A percentile compares a stretch with the other conserved stretches of the same genome.
phyloP scores from a whole-genome alignment of 2,329 filamentous ascomycete genomes.

The Sporothrix luriei region DNA sequence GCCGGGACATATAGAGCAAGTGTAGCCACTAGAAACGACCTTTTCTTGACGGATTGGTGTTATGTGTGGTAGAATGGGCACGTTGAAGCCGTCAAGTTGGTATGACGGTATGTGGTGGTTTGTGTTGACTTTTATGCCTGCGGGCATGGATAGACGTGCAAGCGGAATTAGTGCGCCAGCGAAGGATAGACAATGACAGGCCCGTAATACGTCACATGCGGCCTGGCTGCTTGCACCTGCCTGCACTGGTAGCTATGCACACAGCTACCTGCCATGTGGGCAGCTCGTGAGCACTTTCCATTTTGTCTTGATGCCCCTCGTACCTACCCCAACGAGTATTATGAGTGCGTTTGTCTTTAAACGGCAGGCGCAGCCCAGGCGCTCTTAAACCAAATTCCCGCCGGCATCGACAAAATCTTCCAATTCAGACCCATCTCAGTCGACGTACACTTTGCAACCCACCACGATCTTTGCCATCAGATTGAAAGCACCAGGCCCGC shows the following conservation, averaged over 20 bases:
- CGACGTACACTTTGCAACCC: constrained; percentile 3
- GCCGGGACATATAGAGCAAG: not conserved
- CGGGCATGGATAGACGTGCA: not conserved
- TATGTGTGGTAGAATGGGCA: not conserved
- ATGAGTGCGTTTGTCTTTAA: not conserved
- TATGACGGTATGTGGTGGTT: not conserved
- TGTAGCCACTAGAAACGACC: not conserved
- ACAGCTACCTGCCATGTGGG: constrained; percentile 8
- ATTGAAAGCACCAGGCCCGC: not conserved
- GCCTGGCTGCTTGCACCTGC: constrained; percentile 1
- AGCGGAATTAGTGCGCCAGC: not conserved
- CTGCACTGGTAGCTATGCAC: not conserved
- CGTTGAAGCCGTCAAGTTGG: not conserved
- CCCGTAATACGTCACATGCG: not conserved
- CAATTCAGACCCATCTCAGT: not conserved
- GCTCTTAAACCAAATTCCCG: constrained; percentile 18
- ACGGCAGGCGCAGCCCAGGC: constrained; percentile 11
- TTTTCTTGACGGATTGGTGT: not conserved
- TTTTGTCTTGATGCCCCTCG: constrained; percentile 1
- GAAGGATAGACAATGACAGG: not conserved
- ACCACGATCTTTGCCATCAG: constrained; percentile 11
- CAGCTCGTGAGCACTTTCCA: not conserved
- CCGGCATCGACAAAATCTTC: constrained; percentile 2
- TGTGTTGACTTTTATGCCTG: not conserved
- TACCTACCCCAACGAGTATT: not conserved